Percentiles rank a stretch among this genome's conserved stretches.
These are phyloP conservation scores for Quercus wislizeni DNA, from an alignment of 306 rosid species.

Conservation along the genomic window DNA sequence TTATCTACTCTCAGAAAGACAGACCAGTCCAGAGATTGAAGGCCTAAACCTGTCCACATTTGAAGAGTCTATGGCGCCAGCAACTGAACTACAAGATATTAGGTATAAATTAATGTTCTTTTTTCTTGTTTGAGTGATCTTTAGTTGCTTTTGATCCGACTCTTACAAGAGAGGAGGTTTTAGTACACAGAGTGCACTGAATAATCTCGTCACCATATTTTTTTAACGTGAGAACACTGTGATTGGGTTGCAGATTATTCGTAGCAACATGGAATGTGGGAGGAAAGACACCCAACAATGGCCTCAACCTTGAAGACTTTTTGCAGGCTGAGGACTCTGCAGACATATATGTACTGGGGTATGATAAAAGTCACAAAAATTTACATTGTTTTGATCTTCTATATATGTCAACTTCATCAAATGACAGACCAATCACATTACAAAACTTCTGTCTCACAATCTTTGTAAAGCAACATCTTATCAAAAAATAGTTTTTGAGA, in stretches of 20 bases:
- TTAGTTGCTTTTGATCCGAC: not conserved
- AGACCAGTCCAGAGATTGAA: conserved; percentile 58
- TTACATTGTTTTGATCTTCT: not conserved
- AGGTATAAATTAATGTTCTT: conserved; percentile 40
- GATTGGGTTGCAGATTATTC: conserved; percentile 50
- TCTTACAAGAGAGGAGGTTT: not conserved
- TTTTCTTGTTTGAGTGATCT: not conserved
- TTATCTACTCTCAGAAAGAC: conserved; percentile 52
- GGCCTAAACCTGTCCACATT: conserved; percentile 68
- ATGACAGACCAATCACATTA: not conserved
- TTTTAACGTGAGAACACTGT: not conserved
- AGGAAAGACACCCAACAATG: conserved; percentile 73
- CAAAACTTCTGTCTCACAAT: not conserved
- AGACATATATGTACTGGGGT: conserved; percentile 90
- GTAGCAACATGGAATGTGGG: conserved; percentile 96
- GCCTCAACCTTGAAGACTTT: conserved; percentile 85
- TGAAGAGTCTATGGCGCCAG: conserved; percentile 45
- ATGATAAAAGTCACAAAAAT: not conserved
- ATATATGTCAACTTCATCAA: not conserved
- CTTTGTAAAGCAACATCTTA: too few relatives aligned
- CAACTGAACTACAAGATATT: conserved; percentile 52
- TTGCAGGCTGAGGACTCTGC: conserved; percentile 74
- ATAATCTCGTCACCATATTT: not conserved
- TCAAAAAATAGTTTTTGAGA: not conserved
- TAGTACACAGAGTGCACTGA: not conserved